phyloP scores from a whole-genome alignment of 164 flowering plant genomes.

The Tetracentron sinense region DNA sequence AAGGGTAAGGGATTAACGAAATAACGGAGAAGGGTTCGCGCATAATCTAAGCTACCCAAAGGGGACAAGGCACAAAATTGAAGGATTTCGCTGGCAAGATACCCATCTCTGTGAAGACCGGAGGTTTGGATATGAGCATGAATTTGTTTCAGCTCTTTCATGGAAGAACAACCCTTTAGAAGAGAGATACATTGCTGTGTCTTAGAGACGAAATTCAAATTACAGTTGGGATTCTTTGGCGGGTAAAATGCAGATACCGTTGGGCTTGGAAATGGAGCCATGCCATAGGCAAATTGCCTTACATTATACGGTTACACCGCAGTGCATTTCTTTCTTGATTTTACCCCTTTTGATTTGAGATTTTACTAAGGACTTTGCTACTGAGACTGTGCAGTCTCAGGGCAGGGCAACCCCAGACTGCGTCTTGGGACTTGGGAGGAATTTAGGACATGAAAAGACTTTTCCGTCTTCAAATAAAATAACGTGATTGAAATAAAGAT shows the following conservation, averaged over 20 bases:
- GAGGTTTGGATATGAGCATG: constrained; percentile 38
- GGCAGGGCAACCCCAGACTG: too few species aligned
- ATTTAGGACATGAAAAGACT: too few species aligned
- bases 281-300: constrained; percentile 25
- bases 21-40: constrained; percentile 24
- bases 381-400: too few species aligned
- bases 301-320: too few species aligned
- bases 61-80: constrained; percentile 31
- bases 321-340: too few species aligned
- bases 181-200: constrained; percentile 30
- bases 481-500: too few species aligned
- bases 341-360: too few species aligned
- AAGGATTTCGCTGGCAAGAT: constrained; percentile 25
- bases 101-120: constrained; percentile 34
- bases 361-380: too few species aligned
- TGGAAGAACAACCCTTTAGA: constrained; percentile 32
- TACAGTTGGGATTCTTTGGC: constrained; percentile 21
- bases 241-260: constrained; percentile 16
- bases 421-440: too few species aligned
- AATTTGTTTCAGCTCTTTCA: constrained; percentile 36
- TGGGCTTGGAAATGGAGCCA: constrained; percentile 27
- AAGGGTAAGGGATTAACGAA: constrained; percentile 15
- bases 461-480: too few species aligned
- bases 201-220: constrained; percentile 23
- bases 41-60: constrained; percentile 23